Evolutionary conservation across 2,329 filamentous ascomycete species (phyloP).

Genomic region (Remersonia thermophila): DNA sequence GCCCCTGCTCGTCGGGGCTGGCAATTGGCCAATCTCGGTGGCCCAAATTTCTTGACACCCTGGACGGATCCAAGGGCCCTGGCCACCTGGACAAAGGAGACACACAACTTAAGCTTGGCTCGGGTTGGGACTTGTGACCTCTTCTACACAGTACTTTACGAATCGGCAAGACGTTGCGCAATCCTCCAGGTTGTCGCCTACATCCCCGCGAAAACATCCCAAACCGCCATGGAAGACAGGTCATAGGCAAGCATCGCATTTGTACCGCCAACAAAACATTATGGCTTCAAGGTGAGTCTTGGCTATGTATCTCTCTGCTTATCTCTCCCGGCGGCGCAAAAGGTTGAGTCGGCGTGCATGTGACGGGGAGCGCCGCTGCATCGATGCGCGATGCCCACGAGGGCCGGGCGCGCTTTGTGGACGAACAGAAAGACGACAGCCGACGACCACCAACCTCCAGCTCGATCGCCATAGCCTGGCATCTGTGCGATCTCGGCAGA

Average conservation of each 20-base stretch:
- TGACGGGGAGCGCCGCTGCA: no score
- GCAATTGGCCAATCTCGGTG: constrained; percentile 12
- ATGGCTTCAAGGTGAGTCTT: constrained; percentile 17
- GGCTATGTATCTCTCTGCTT: background rate
- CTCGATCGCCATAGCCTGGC: no score
- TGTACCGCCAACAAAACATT: no score
- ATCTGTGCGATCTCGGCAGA: no score
- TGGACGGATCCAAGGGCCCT: constrained; percentile 2
- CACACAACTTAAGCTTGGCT: background rate
- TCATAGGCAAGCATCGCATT: background rate
- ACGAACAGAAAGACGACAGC: no score
- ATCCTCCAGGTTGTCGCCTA: background rate
- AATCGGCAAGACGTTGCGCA: no score
- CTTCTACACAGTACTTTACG: no score
- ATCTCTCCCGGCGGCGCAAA: no score
- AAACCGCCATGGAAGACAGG: constrained; percentile 5
- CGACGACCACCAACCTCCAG: no score
- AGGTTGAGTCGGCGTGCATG: no score
- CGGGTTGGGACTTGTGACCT: constrained; percentile 1
- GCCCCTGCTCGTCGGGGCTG: constrained; percentile 1
- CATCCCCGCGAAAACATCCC: background rate
- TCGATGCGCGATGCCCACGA: no score
- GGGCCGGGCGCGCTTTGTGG: no score
- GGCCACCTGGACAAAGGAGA: constrained; percentile 8
- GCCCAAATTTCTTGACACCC: constrained; percentile 11